Evolutionary conservation across 345 rosid species (phyloP).

Genomic region (Eucalyptus tenuipes): DNA sequence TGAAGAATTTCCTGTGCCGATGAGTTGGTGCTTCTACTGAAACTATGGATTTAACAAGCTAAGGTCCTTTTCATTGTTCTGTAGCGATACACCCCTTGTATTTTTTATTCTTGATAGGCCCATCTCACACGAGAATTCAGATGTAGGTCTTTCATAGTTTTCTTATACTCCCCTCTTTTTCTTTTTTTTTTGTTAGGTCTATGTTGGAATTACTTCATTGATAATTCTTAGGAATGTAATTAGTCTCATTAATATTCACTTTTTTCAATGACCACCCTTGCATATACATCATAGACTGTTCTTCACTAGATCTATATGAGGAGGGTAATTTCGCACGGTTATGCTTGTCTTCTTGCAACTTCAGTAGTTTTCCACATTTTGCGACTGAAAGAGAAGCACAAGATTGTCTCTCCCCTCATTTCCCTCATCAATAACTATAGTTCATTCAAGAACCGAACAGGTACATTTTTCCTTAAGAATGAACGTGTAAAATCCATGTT

Average conservation of each 20-base stretch:
- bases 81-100: background rate
- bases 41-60: background rate
- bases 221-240: background rate
- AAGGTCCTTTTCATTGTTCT: background rate
- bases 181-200: background rate
- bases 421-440: background rate
- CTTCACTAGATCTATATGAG: background rate
- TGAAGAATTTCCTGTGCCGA: background rate
- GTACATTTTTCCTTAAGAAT: background rate
- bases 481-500: background rate
- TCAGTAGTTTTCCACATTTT: background rate
- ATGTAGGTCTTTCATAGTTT: background rate
- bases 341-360: background rate
- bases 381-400: background rate
- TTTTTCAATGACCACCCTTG: background rate
- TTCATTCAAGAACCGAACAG: background rate
- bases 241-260: background rate
- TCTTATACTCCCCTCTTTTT: background rate
- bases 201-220: background rate
- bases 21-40: background rate
- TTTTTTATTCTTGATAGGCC: background rate
- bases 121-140: background rate
- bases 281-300: background rate
- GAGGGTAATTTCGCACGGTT: background rate
- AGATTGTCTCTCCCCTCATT: background rate